A percentile compares a stretch with the other conserved stretches of the same genome.
phyloP scores from a whole-genome alignment of 352 stramenopile species.

The Phytopythium montanum region DNA sequence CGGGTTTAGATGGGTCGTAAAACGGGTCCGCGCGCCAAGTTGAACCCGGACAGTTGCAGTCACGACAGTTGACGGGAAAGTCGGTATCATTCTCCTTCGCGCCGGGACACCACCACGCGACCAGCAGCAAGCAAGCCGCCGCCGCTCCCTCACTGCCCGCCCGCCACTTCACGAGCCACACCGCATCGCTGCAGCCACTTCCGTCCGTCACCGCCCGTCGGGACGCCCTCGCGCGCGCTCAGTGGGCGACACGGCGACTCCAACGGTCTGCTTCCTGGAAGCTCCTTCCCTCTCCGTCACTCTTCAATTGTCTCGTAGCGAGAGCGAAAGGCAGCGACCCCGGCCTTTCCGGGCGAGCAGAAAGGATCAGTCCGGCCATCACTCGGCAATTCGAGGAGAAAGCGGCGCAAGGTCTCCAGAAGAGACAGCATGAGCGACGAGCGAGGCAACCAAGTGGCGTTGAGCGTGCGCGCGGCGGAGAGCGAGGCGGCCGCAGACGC shows the following conservation, averaged over 20 bases:
- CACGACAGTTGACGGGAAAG: neutral
- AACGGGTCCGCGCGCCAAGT: neutral
- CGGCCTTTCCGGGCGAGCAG: neutral
- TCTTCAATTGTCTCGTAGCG: neutral
- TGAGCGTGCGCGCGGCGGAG: slow-evolving; percentile 19
- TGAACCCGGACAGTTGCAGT: neutral
- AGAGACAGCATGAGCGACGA: slow-evolving; percentile 20
- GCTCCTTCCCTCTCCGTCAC: neutral
- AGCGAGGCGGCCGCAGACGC: slow-evolving; percentile 8
- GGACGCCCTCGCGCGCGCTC: neutral
- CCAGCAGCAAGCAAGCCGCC: neutral
- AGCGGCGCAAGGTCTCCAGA: neutral
- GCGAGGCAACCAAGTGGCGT: slow-evolving; percentile 25
- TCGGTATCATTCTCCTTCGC: slow-evolving; percentile 1
- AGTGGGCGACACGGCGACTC: neutral
- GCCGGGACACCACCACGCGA: neutral
- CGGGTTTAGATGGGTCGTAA: neutral
- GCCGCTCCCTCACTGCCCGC: neutral
- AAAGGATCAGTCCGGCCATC: neutral
- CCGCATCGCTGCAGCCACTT: neutral
- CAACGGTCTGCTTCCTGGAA: neutral
- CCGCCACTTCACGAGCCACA: neutral
- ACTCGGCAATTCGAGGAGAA: too few relatives aligned
- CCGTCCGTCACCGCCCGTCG: too few relatives aligned
- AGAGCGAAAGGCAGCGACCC: slow-evolving; percentile 1